phyloP scores from a whole-genome alignment of 169 alveolate species.

The Cyclospora cayetanensis region DNA sequence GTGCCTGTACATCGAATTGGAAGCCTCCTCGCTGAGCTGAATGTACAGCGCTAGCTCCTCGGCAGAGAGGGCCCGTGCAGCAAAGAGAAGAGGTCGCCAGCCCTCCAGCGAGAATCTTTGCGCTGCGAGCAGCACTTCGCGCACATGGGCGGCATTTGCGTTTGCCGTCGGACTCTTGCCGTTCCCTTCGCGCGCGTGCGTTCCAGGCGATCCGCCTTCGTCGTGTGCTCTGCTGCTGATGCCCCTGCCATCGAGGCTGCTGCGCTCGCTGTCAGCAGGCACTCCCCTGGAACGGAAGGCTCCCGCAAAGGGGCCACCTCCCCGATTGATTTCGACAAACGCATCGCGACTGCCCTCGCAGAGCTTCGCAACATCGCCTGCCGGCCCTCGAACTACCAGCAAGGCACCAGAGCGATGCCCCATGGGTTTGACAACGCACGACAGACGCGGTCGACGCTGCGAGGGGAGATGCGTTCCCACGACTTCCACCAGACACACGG shows the following conservation, averaged over 20 bases:
- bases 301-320: neutral
- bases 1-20: conserved; percentile 39
- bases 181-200: neutral
- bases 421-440: conserved; percentile 56
- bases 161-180: neutral
- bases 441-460: conserved; percentile 56
- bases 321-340: neutral
- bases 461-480: conserved; percentile 48
- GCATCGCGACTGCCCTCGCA: conserved; percentile 27
- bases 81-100: conserved; percentile 5
- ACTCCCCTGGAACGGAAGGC: neutral
- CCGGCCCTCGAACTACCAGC: conserved; percentile 41
- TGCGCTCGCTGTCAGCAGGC: neutral
- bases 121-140: conserved; percentile 41
- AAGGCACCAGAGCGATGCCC: conserved; percentile 60
- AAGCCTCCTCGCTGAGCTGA: conserved; percentile 49
- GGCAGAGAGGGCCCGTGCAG: conserved; percentile 43
- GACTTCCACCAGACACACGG: conserved; percentile 38
- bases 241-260: neutral
- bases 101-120: conserved; percentile 53
- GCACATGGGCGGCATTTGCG: neutral
- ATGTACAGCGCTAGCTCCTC: conserved; percentile 45
- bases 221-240: neutral
- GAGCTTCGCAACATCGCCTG: conserved; percentile 34
- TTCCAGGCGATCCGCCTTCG: neutral